Evolutionary conservation across 176 grass and related monocot species (phyloP), one percentile per base, ranked within the genome.

Genomic region (Stipa capillata): DNA sequence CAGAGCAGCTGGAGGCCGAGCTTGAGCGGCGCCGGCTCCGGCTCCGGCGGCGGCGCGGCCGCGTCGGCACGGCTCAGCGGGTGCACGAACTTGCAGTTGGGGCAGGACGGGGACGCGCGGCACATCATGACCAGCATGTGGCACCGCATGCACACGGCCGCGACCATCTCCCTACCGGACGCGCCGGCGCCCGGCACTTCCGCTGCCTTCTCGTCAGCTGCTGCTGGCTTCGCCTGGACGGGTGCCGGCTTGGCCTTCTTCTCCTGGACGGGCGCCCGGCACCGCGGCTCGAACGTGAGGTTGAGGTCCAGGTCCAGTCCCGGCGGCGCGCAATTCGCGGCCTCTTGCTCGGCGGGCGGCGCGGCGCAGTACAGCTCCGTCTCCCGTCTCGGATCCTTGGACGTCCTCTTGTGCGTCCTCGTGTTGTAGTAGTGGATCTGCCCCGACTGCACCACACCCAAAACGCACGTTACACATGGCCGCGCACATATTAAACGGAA

Each of bases 41-140:
- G 54, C 65, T 53, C 31, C 6, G 20, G 69, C 28, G 51, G 33
- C 0, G 69, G 2, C 6, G 63, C 24, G 69, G 59, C 2, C 9
- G 23, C 45, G 3, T 11, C 47, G 25, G 31, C 50, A 11, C 78
- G 81, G 65, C 40, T 82, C 18, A 74, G 54, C 2, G 87, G 69
- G 84, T 97, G 94, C 51, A 92, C 67, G 81, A 90, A 97, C 79
- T 97, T 97, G 94, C 94, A 97, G 85, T 97, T 97, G 9, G 94
- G 94, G 76, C 94, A 97, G n/a, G 89, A 84, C 10, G 88, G 89
- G 53, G 71, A 87, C 25, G 87, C 69, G 69, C 88, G 90, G 77
- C 82, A 94, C 83, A 97, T 90, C 94, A 97, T 97, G 6, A 97
- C 89, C 27, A 94, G 81, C 78, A 94, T 90, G 89, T 97, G 89